Percentiles rank a stretch among this genome's conserved stretches.
Evolutionary conservation across 192 early-diverging fungal species (phyloP).

Genomic region (Lunasporangiospora selenospora): DNA sequence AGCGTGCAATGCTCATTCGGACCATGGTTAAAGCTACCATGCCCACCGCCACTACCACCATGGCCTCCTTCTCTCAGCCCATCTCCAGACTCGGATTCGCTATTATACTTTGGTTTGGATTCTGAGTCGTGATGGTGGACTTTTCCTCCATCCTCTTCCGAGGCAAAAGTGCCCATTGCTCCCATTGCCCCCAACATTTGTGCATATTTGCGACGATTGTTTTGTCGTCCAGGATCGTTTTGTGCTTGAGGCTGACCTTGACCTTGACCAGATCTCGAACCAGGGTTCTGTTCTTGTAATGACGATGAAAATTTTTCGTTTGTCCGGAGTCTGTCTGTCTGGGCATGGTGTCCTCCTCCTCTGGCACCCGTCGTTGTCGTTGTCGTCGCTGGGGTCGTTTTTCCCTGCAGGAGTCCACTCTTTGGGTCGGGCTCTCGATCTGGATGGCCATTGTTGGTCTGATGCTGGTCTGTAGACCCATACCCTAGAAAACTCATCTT

Average conservation of each 20-base stretch:
- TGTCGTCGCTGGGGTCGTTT: neutral
- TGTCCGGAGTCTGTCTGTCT: neutral
- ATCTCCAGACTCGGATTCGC: neutral
- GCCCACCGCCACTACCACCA: neutral
- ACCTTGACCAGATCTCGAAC: too few relatives aligned
- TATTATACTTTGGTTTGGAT: neutral
- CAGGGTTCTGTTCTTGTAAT: neutral
- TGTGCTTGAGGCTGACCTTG: too few relatives aligned
- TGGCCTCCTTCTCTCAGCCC: neutral
- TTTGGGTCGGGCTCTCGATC: too few relatives aligned
- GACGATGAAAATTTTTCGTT: neutral
- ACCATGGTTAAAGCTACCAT: constrained; percentile 11
- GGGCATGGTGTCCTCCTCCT: neutral
- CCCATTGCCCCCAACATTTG: neutral
- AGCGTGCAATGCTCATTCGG: constrained; percentile 30
- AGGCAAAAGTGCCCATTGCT: neutral
- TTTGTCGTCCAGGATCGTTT: too few relatives aligned
- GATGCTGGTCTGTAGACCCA: constrained; percentile 18
- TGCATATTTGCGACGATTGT: too few relatives aligned
- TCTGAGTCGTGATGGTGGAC: neutral
- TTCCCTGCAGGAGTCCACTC: too few relatives aligned
- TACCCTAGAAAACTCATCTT: constrained; percentile 34
- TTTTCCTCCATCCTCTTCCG: constrained; percentile 9
- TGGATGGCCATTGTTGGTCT: too few relatives aligned
- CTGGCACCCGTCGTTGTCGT: neutral